These are phyloP conservation scores for Corynespora cassiicola DNA, from an alignment of 2,329 filamentous ascomycete species.

Conservation along the genomic window DNA sequence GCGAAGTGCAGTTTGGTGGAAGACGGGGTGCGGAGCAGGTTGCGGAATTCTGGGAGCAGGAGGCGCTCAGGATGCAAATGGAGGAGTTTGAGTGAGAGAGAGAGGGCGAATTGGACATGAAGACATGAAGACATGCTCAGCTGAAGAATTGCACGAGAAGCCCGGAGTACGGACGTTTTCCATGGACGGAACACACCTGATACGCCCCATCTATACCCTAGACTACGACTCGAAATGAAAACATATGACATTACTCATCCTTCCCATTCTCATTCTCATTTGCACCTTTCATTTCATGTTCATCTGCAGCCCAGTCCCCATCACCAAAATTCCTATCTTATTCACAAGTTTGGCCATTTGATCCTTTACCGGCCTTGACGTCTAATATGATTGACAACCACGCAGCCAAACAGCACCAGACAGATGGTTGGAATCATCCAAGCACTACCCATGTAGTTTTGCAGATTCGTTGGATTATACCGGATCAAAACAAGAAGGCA, in stretches of 20 bases:
- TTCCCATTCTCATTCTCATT: not conserved
- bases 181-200: too few relatives aligned
- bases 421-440: constrained; percentile 41
- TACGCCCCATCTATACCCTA: too few relatives aligned
- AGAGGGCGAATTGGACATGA: not conserved
- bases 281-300: not conserved
- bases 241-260: not conserved
- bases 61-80: constrained; percentile 41
- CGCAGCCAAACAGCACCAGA: constrained; percentile 30
- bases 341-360: too few relatives aligned
- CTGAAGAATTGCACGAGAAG: too few relatives aligned
- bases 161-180: too few relatives aligned
- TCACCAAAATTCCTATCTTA: too few relatives aligned
- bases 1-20: constrained; percentile 51
- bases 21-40: constrained; percentile 51
- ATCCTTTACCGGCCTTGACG: too few relatives aligned
- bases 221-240: not conserved
- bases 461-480: constrained; percentile 14
- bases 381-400: constrained; percentile 24
- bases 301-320: too few relatives aligned
- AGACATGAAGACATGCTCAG: too few relatives aligned
- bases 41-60: constrained; percentile 45
- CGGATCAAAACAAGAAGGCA: constrained; percentile 28
- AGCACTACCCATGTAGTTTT: constrained; percentile 25
- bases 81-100: constrained; percentile 47